Evolutionary conservation across 768 basidiomycete species (phyloP).

Genomic region (Trametes cingulata): DNA sequence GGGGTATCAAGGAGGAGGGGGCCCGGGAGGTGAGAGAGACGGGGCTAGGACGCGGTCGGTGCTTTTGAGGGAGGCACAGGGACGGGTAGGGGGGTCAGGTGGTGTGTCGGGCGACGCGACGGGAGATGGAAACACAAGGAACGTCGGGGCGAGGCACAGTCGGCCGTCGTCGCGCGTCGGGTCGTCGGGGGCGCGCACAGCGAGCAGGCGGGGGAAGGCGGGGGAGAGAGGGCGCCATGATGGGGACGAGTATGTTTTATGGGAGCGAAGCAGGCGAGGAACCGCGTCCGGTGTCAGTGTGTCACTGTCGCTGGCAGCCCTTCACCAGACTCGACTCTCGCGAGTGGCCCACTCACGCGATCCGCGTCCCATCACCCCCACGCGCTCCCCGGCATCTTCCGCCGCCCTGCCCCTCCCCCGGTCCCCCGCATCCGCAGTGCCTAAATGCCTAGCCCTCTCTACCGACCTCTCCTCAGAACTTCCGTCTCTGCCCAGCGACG

Average conservation of each 20-base stretch:
- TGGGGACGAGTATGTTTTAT: neutral
- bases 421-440: constrained; percentile 1
- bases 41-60: neutral
- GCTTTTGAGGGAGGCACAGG: neutral
- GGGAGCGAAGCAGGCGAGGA: neutral
- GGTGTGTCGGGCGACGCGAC: constrained; percentile 1
- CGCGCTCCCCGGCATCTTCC: neutral
- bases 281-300: neutral
- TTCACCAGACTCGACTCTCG: neutral
- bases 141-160: neutral
- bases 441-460: neutral
- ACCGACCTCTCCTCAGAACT: neutral
- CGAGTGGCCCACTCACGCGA: neutral
- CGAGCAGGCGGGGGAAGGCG: neutral
- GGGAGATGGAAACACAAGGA: neutral
- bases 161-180: neutral
- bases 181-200: neutral
- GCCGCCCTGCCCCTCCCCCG: constrained; percentile 1
- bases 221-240: neutral
- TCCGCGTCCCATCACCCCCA: neutral
- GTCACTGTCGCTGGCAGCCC: neutral
- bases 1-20: neutral
- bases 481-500: too few species aligned
- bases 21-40: neutral
- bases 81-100: constrained; percentile 7